phyloP scores from a whole-genome alignment of 768 basidiomycete genomes.

The Rhodotorula paludigena region DNA sequence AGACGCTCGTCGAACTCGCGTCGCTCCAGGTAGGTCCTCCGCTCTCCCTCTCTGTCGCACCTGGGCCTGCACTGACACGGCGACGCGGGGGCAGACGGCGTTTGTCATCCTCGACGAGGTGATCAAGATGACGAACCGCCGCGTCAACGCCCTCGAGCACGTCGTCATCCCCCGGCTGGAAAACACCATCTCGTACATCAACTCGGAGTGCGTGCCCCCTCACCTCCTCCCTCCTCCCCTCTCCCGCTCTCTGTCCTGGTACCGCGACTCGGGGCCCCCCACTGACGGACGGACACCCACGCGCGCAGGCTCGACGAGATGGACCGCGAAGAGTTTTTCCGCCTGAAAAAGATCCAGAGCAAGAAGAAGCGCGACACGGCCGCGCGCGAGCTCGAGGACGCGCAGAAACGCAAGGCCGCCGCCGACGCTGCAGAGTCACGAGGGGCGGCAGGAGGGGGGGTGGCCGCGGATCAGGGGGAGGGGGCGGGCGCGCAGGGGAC shows the following conservation, averaged over 20 bases:
- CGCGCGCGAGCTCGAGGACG: constrained; percentile 37
- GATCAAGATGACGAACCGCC: constrained; percentile 96
- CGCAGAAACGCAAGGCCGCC: constrained; percentile 34
- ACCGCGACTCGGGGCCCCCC: too few species aligned
- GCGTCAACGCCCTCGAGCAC: constrained; percentile 98
- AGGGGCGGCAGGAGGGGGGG: constrained; percentile 46
- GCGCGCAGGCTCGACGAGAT: constrained; percentile 71
- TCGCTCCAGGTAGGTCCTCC: constrained; percentile 57
- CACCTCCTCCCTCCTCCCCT: neutral
- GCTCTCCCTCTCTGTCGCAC: neutral
- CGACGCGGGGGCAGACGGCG: constrained; percentile 62
- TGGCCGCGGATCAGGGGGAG: neutral
- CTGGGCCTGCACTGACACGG: too few species aligned
- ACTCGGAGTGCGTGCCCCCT: constrained; percentile 60
- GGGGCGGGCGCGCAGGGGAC: neutral
- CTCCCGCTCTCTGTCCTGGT: too few species aligned
- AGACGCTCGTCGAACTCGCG: constrained; percentile 93
- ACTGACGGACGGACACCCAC: neutral
- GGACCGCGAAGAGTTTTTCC: constrained; percentile 64
- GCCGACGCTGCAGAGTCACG: constrained; percentile 46
- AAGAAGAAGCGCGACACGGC: constrained; percentile 43
- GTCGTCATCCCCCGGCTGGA: constrained; percentile 91
- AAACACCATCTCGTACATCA: constrained; percentile 96
- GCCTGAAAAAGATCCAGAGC: constrained; percentile 48
- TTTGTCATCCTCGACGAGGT: constrained; percentile 99